phyloP scores from a whole-genome alignment of 2,329 filamentous ascomycete genomes.

The Stagonosporopsis tanaceti region DNA sequence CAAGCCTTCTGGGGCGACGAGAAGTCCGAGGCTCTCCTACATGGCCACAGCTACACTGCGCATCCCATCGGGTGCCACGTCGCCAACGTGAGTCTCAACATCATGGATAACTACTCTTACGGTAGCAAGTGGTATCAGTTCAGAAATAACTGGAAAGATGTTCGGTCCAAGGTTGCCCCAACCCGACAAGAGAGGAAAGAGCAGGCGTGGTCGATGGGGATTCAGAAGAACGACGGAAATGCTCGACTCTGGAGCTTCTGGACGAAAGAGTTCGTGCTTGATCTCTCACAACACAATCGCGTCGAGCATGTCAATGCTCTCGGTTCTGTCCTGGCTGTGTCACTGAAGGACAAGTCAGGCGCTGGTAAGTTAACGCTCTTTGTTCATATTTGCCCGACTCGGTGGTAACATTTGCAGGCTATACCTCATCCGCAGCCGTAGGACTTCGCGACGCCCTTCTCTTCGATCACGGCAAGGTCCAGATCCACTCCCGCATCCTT shows the following conservation, averaged over 20 bases:
- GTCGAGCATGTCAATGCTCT: constrained; percentile 76
- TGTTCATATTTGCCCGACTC: neutral
- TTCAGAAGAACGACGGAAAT: neutral
- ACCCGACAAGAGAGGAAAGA: neutral
- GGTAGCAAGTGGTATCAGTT: constrained; percentile 20
- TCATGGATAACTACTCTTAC: constrained; percentile 54
- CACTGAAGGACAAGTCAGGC: constrained; percentile 58
- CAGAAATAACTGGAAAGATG: constrained; percentile 7
- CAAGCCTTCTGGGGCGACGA: constrained; percentile 73
- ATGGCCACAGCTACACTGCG: constrained; percentile 88
- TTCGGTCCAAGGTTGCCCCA: neutral
- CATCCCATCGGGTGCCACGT: constrained; percentile 84
- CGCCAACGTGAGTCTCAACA: constrained; percentile 70
- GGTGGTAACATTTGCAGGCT: constrained; percentile 50
- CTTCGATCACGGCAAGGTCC: constrained; percentile 48
- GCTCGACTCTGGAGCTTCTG: constrained; percentile 71
- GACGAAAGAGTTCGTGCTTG: constrained; percentile 66
- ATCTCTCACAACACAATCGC: constrained; percentile 63
- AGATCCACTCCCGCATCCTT: constrained; percentile 66
- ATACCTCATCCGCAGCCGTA: constrained; percentile 64
- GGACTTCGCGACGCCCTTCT: constrained; percentile 61
- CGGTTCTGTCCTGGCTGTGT: constrained; percentile 76
- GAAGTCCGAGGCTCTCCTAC: constrained; percentile 80
- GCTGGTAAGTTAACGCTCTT: constrained; percentile 47
- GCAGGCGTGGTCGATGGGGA: neutral